Conservation (phyloP, 306 rosid species). For the Crotalaria pallida region DNA sequence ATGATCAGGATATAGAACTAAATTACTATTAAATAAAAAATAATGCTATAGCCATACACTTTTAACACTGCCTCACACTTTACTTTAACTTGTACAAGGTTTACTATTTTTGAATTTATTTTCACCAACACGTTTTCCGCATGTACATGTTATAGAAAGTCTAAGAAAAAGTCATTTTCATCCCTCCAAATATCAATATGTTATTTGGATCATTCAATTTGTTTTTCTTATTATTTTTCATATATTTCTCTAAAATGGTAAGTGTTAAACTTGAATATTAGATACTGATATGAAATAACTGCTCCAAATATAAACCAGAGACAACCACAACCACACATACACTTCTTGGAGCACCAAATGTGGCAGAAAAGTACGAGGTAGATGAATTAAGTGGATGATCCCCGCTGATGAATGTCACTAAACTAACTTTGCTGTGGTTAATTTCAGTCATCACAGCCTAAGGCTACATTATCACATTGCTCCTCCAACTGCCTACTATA, state of each 20-base stretch:
- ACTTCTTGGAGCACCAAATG: not conserved
- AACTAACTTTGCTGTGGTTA: slow-evolving; percentile 7
- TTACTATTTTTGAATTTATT: not conserved
- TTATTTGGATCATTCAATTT: no score
- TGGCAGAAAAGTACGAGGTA: not conserved
- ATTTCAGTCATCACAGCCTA: slow-evolving; percentile 10
- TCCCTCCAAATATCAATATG: no score
- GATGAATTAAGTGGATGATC: not conserved
- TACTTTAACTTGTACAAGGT: not conserved
- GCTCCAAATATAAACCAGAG: no score
- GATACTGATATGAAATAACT: no score
- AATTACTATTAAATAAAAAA: not conserved
- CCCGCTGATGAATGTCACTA: not conserved
- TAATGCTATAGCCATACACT: not conserved
- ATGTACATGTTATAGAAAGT: no score
- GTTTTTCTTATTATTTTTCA: no score
- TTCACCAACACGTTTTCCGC: not conserved
- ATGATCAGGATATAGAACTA: not conserved
- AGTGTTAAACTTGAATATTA: no score
- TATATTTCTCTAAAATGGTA: no score
- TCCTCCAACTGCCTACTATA: slow-evolving; percentile 4
- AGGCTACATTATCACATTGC: not conserved
- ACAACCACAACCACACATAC: not conserved
- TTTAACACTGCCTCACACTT: not conserved
- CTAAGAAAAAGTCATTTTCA: no score